These are phyloP conservation scores for Globomyces sp. DNA, from an alignment of 371 early-diverging fungal genomes.

Conservation along the genomic window DNA sequence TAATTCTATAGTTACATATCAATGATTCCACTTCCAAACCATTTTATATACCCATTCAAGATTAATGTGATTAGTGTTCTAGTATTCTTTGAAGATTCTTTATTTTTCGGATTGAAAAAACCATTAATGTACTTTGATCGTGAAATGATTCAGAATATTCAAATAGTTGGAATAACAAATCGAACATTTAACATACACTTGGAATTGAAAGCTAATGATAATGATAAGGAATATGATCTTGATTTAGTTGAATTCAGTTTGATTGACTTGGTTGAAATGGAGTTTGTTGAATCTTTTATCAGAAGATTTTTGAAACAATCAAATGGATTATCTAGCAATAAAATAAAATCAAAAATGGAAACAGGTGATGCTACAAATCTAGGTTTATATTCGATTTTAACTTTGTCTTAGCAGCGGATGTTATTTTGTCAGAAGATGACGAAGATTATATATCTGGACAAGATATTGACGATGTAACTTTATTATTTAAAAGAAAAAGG, in stretches of 20 bases:
- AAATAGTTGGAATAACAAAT: slow-evolving; percentile 7
- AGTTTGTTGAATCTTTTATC: background rate
- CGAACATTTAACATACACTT: slow-evolving; percentile 12
- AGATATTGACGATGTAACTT: slow-evolving; percentile 4
- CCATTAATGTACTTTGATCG: slow-evolving; percentile 11
- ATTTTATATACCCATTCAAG: too few relatives aligned
- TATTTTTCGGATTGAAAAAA: slow-evolving; percentile 15
- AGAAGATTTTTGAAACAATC: background rate
- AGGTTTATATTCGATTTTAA: background rate
- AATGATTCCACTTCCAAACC: too few relatives aligned
- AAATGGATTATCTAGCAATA: background rate
- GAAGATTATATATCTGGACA: background rate
- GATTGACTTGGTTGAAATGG: background rate
- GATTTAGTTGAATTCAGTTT: background rate
- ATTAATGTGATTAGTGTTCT: background rate
- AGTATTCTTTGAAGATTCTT: slow-evolving; percentile 4
- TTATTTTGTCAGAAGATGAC: background rate
- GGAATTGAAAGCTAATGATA: background rate
- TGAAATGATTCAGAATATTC: background rate
- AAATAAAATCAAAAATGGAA: background rate
- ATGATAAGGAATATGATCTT: background rate
- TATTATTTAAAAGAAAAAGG: background rate
- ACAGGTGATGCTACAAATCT: background rate
- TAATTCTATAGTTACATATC: background rate
- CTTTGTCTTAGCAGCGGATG: background rate